Percentiles rank a stretch among this genome's conserved stretches.
Conservation (phyloP, 306 rosid genomes). For the cucumber (Cucumis sativus) region DNA sequence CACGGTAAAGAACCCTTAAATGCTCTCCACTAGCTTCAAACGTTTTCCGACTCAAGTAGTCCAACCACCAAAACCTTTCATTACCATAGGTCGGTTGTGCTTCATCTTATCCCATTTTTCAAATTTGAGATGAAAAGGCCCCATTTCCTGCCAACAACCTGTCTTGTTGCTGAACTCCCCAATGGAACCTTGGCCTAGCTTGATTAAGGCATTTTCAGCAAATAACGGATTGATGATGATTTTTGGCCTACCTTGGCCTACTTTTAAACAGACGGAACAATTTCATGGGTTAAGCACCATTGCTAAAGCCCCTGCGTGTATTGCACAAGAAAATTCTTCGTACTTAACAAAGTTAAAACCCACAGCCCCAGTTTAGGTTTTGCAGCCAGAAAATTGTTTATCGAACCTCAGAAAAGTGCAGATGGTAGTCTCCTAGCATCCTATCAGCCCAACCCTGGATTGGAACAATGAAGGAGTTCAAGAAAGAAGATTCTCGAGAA, state of each 20-base stretch:
- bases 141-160: too few species aligned
- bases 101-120: too few species aligned
- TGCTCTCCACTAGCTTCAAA: too few species aligned
- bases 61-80: too few species aligned
- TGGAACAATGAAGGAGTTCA: slow-evolving; percentile 75
- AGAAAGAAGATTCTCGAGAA: slow-evolving; percentile 53
- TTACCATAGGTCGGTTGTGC: too few species aligned
- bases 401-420: slow-evolving; percentile 77
- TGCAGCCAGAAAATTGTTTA: slow-evolving; percentile 10
- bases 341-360: background rate
- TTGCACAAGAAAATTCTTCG: background rate
- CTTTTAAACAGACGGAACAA: background rate
- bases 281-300: background rate
- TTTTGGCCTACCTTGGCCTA: background rate
- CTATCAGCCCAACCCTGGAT: slow-evolving; percentile 78
- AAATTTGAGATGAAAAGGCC: too few species aligned
- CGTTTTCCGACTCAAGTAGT: too few species aligned
- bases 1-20: too few species aligned
- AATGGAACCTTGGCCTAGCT: too few species aligned
- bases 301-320: background rate
- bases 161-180: too few species aligned
- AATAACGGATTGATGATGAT: too few species aligned
- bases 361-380: background rate
- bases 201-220: too few species aligned
- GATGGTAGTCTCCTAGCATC: slow-evolving; percentile 90